Evolutionary conservation across 2,329 filamentous ascomycete species (phyloP).

Genomic region (Pseudopithomyces chartarum): DNA sequence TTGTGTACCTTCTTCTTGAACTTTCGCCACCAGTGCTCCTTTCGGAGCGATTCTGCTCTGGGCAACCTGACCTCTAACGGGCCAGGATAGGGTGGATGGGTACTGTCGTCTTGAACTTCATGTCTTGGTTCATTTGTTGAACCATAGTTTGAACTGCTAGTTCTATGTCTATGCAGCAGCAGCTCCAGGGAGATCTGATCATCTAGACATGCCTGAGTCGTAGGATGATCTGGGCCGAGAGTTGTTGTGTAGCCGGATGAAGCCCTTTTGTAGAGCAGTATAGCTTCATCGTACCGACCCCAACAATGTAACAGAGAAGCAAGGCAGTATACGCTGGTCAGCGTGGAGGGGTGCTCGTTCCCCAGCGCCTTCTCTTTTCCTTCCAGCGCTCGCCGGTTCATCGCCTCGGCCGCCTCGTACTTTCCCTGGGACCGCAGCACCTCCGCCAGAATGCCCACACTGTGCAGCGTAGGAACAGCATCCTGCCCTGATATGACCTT

Average conservation of each 20-base stretch:
- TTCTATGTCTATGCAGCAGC: background rate
- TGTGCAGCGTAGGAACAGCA: background rate
- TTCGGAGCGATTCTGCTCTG: background rate
- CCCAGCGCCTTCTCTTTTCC: constrained; percentile 1
- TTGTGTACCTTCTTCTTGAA: background rate
- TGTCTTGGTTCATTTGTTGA: background rate
- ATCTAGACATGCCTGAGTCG: background rate
- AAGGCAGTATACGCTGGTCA: background rate
- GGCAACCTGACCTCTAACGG: background rate
- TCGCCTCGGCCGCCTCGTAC: background rate
- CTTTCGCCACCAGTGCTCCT: constrained; percentile 1
- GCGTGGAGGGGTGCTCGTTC: background rate
- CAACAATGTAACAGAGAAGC: background rate
- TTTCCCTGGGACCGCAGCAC: background rate
- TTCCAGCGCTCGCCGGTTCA: background rate
- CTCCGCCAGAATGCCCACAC: background rate
- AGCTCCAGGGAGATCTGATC: background rate
- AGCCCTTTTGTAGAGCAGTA: background rate
- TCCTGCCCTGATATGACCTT: too few species aligned
- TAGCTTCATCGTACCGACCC: background rate
- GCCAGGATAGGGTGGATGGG: background rate
- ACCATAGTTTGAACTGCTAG: background rate
- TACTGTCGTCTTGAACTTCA: background rate
- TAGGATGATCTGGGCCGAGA: background rate
- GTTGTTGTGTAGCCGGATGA: background rate